Base-by-base conservation (phyloP, 2,329 filamentous ascomycete species). In the Fusarium nodosum region DNA sequence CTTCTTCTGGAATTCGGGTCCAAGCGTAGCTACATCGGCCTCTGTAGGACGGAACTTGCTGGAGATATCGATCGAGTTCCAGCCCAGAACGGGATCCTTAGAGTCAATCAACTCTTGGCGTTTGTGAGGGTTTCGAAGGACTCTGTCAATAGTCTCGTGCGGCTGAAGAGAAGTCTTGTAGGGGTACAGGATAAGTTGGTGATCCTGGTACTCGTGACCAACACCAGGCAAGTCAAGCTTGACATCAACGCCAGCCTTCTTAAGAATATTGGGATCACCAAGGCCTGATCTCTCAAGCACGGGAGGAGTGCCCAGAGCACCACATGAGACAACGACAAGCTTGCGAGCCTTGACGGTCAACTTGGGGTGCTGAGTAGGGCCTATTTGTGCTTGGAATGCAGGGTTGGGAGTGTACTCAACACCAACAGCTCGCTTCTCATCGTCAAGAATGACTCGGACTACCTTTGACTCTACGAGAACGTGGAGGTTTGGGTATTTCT, bases 271-370 rank as follows among this genome's bases (percentile, higher is more conserved):
- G 1, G 81, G 77, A 45, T 82, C 80, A n/a, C 87, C 88, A 2
- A 91, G 72, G 10, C 89, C 89, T 1, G 89, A 91, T 22, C 89
- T 80, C 74, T 91, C 88, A 0, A 91, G 82, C 2, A 91, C 81
- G 0, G 78, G 76, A 0, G 88, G 86, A 0, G 86, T 86, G 3
- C 85, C 84, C 8, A 83, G 79, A 0, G 86, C 82, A 13, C 87
- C 87, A 7, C 71, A 83, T 72, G 77, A 77, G 0, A 78, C 69
- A 0, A 79, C 68, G 0, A 79, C 77, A 0, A 76, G 65, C 42
- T 74, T 79, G 9, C 64, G 72, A 1, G 77, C 78, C 54, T 68
- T 74, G 31, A 79, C 52, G 0, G 42, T 68, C 30, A 67, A 47
- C 7, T 64, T 69, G 4, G 61, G 60, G 1, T 63, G 61, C 7